phyloP scores from a whole-genome alignment of 2,329 filamentous ascomycete genomes.

The Apiospora arundinis region DNA sequence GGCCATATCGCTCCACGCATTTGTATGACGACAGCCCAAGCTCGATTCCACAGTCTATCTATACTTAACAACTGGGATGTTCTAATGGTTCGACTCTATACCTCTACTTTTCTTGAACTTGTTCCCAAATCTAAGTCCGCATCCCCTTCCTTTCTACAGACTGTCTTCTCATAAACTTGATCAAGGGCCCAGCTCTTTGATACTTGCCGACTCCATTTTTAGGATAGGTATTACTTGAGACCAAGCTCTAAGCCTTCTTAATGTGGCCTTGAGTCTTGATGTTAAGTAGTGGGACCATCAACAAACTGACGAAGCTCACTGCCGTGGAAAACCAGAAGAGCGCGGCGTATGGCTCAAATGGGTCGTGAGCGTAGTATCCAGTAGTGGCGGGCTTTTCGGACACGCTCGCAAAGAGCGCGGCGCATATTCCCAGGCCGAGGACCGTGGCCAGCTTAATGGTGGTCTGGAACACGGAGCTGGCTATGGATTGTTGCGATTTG shows the following conservation, averaged over 20 bases:
- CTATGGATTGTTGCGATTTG: slow-evolving; percentile 60
- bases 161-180: no score
- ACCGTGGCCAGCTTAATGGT: slow-evolving; percentile 60
- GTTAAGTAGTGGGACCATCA: slow-evolving; percentile 4
- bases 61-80: no score
- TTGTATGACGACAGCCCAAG: no score
- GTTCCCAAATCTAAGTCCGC: no score
- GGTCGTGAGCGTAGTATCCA: slow-evolving; percentile 21
- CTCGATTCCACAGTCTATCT: no score
- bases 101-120: no score
- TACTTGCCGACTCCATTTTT: no score
- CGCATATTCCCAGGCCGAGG: slow-evolving; percentile 56
- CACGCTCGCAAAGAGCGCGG: slow-evolving; percentile 5
- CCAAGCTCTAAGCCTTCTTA: background rate
- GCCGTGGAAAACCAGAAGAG: slow-evolving; percentile 22
- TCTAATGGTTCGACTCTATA: no score
- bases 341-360: slow-evolving; percentile 21
- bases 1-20: no score
- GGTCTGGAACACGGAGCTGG: slow-evolving; percentile 66
- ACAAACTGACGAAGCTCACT: slow-evolving; percentile 6
- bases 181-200: no score
- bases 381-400: background rate
- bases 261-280: slow-evolving; percentile 20
- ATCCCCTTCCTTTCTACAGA: no score
- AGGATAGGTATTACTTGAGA: no score